Conservation (phyloP, 2,329 filamentous ascomycete genomes). For the Venturia pyrina region DNA sequence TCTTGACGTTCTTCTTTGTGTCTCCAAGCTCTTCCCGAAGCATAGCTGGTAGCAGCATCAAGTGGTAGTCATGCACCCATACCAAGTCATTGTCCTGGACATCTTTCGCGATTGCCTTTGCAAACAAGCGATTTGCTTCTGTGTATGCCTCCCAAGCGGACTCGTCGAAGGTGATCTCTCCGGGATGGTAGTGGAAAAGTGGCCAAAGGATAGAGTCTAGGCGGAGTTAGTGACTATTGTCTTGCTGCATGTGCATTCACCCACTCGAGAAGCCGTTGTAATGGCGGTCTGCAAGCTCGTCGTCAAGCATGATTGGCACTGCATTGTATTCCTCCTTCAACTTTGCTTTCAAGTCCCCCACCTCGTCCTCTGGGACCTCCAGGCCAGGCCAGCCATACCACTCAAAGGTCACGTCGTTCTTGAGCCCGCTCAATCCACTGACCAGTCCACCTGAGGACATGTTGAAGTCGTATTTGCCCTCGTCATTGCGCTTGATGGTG, state of each 20-base stretch:
- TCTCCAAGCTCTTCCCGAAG: constrained; percentile 78
- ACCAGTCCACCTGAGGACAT: constrained; percentile 97
- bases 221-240: constrained; percentile 3
- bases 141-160: constrained; percentile 87
- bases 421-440: constrained; percentile 81
- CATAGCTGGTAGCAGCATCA: constrained; percentile 95
- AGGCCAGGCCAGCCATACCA: constrained; percentile 98
- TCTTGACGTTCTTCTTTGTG: constrained; percentile 83
- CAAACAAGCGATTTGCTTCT: constrained; percentile 87
- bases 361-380: constrained; percentile 79
- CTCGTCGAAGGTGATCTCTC: constrained; percentile 97
- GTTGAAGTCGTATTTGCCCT: constrained; percentile 85
- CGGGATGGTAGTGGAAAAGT: constrained; percentile 96
- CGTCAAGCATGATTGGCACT: constrained; percentile 84
- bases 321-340: constrained; percentile 83
- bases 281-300: constrained; percentile 86
- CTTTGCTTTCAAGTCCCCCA: constrained; percentile 60
- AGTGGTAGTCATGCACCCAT: constrained; percentile 98
- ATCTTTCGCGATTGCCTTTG: constrained; percentile 74
- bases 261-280: constrained; percentile 97
- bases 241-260: constrained; percentile 23
- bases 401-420: constrained; percentile 87
- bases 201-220: constrained; percentile 95
- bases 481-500: constrained; percentile 87
- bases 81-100: constrained; percentile 89